These are phyloP conservation scores for Diaporthe eres DNA, from an alignment of 2,329 filamentous ascomycete genomes.

Conservation along the genomic window DNA sequence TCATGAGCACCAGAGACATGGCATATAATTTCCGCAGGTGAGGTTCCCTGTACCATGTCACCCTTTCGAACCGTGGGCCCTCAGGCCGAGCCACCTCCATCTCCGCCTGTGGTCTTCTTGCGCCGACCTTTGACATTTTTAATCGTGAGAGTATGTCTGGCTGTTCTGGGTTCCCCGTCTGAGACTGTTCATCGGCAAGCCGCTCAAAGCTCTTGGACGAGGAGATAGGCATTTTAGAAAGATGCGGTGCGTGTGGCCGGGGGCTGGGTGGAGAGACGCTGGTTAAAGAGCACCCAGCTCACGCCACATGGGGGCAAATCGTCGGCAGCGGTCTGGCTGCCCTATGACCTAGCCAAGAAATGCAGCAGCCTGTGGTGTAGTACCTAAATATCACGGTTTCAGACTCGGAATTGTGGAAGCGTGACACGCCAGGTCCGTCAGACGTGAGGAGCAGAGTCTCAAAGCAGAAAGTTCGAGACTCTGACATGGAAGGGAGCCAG, in stretches of 20 bases:
- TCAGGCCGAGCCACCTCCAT: constrained; percentile 53
- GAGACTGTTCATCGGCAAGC: constrained; percentile 8
- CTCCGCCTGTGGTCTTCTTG: neutral
- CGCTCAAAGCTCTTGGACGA: constrained; percentile 23
- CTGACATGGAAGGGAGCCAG: constrained; percentile 5
- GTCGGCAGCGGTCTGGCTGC: neutral
- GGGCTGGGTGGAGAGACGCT: neutral
- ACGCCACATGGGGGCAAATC: constrained; percentile 18
- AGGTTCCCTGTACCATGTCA: constrained; percentile 69
- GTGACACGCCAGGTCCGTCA: constrained; percentile 1
- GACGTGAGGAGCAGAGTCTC: constrained; percentile 18
- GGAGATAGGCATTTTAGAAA: constrained; percentile 15
- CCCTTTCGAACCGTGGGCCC: constrained; percentile 64
- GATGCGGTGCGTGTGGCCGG: neutral
- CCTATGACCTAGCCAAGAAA: neutral
- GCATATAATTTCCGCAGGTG: constrained; percentile 67
- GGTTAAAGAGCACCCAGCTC: constrained; percentile 10
- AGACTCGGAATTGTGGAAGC: neutral
- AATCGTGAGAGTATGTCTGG: constrained; percentile 13
- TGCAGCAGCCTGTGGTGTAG: neutral
- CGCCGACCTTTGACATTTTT: constrained; percentile 22
- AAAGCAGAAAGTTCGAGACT: constrained; percentile 8
- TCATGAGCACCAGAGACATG: constrained; percentile 44
- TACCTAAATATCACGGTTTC: neutral
- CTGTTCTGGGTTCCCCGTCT: neutral